Evolutionary conservation across 1,284 basidiomycete genomes (phyloP), one percentile per base, ranked within the genome.

Genomic region (Filobasidium uniguttulatum): DNA sequence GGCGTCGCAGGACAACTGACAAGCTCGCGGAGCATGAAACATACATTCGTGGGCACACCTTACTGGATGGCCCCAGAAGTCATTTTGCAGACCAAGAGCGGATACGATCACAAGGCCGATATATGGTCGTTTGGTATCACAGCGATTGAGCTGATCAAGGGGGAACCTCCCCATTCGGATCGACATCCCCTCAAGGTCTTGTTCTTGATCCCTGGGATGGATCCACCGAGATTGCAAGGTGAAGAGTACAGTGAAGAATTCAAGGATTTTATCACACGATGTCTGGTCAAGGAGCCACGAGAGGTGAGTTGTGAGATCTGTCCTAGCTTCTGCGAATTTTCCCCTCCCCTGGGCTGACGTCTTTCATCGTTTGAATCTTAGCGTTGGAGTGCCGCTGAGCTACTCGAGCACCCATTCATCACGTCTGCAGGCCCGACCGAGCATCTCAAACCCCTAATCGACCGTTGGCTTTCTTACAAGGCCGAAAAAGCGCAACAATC

Each of bases 41-140:
- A 93, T 65, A 96, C 90, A 0, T 93, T 96, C 62, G 89, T 94
- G 51, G 87, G 86, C 23, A 94, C 91, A 4, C 90, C 90, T 0
- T 96, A 90, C 64, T 96, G 90, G 90, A 55, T 55, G 54, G 89
- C 90, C 2, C 89, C 90, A 5, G 90, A 94, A 65, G 89, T 94
- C 38, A 98, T 99, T 61, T 80, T 87, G 26, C 94, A 98, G 70
- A 85, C 90, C 6, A 35, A 37, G 25, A 20, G 34, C 23, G 91
- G 91, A 1, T 98, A 98, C 66, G 91, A 97, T 62, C 83, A 84
- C 28, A 88, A 89, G 62, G 93, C 91, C 4, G 93, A 97, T 62
- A 88, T 97, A 45, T 97, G 91, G 91, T 90, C 86, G 60, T 70
- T 97, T 51, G 91, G 91, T 5, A 91, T 97, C 61, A 85, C 90